Evolutionary conservation across 257 asterid species (phyloP), one percentile per base, ranked within the genome.

Genomic region (Gentiana macrophylla): DNA sequence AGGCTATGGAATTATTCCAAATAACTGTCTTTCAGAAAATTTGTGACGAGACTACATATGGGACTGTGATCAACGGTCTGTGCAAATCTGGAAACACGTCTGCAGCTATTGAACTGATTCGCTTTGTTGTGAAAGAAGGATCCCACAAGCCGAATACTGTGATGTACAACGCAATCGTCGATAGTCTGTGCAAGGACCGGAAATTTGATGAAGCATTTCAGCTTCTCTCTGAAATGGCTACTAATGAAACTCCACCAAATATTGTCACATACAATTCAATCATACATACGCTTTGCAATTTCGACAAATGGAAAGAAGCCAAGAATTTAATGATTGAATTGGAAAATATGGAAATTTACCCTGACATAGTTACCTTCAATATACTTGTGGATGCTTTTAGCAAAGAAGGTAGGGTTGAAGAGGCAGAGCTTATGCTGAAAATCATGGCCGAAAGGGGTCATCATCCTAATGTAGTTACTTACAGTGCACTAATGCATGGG

Each of bases 21-120:
- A 38, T 8, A 38, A 4, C 8, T 1, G 45, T 38, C 1, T 4
- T 2, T 36, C 35, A 8, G 71, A 76, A 65, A 62, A 47, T 1
- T 15, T 62, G 4, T 69, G 73, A 33, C 12, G 50, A 32, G 50
- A 33, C 72, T 12, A 10, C 8, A 5, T 70, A 35, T 33, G 60
- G 10, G 44, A 57, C 59, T 3, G 57, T 70, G 6, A 50, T 69
- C 5, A 52, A 67, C 44, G 77, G 75, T 35, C 67, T 75, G 2
- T 68, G 78, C 52, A 75, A 71, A 56, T 58, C 51, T 1, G 75
- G 78, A 9, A 43, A 65, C 38, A 65, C 78, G 12, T 32, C 13
- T 1, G 43, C 13, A 49, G 81, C 77, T 2, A 7, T 63, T 56
- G 7, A 46, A 11, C n/a, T 57, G 2, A 10, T 57, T 1, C 12